Percentiles rank a stretch among this genome's conserved stretches.
Conservation (phyloP, 306 rosid species). For the Purshia tridentata region DNA sequence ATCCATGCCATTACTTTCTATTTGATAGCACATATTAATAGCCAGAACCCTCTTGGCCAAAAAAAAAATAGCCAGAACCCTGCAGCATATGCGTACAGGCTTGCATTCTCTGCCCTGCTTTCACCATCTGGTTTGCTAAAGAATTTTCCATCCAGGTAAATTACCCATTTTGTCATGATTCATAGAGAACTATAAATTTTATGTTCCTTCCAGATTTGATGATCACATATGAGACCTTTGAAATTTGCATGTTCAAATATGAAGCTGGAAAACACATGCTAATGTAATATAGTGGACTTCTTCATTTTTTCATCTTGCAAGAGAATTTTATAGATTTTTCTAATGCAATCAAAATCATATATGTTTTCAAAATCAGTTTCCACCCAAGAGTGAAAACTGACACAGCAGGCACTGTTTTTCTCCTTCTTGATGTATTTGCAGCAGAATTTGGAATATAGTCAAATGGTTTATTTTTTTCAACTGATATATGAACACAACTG, state of each 20-base stretch:
- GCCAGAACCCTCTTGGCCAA: background rate
- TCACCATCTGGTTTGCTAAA: background rate
- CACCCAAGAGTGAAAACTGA: too few species aligned
- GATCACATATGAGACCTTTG: background rate
- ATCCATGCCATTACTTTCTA: background rate
- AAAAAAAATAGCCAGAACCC: background rate
- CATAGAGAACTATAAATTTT: background rate
- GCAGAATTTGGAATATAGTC: too few species aligned
- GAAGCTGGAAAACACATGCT: too few species aligned
- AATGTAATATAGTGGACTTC: too few species aligned
- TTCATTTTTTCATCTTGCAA: too few species aligned
- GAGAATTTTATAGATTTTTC: too few species aligned
- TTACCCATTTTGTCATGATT: background rate
- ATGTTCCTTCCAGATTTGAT: background rate
- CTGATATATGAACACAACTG: too few species aligned
- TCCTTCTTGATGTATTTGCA: too few species aligned
- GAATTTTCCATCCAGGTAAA: background rate
- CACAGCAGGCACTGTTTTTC: too few species aligned
- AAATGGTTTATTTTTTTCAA: too few species aligned
- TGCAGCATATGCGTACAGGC: background rate
- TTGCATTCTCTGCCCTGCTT: background rate
- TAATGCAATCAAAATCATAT: too few species aligned
- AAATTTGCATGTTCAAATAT: background rate
- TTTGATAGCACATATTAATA: background rate
- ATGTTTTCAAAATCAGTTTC: too few species aligned